These are phyloP conservation scores for Capsella rubella DNA, from an alignment of 441 rosid genomes.

Conservation along the genomic window DNA sequence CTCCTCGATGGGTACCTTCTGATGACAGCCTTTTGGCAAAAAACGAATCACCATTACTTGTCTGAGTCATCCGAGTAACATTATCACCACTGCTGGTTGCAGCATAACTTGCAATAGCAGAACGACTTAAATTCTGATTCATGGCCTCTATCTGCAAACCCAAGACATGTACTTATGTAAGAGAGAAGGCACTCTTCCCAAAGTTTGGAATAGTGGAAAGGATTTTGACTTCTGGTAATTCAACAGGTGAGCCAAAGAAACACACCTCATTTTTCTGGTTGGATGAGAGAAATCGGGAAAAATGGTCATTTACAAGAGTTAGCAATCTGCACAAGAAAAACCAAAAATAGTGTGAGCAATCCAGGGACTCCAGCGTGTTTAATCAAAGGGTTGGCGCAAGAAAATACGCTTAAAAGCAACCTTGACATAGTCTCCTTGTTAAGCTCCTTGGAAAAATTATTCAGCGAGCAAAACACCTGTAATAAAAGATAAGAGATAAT, in stretches of 20 bases:
- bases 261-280: conserved; percentile 77
- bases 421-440: conserved; percentile 65
- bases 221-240: conserved; percentile 24
- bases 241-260: conserved; percentile 17
- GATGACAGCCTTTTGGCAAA: conserved; percentile 42
- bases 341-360: conserved; percentile 25
- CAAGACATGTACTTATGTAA: conserved; percentile 40
- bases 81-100: conserved; percentile 47
- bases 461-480: conserved; percentile 80
- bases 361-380: conserved; percentile 6
- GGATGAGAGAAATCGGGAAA: conserved; percentile 59
- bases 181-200: conserved; percentile 28
- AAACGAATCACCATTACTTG: conserved; percentile 47
- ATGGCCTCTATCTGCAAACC: conserved; percentile 68
- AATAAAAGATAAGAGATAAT: conserved; percentile 25
- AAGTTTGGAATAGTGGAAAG: conserved; percentile 9
- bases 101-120: conserved; percentile 37
- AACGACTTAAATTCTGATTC: conserved; percentile 47
- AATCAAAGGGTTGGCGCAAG: conserved; percentile 10
- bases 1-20: conserved; percentile 57
- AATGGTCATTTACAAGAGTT: conserved; percentile 56
- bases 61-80: conserved; percentile 43
- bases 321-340: conserved; percentile 60
- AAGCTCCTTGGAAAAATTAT: conserved; percentile 54
- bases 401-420: conserved; percentile 43